These are phyloP conservation scores for Colletotrichum trifolii DNA, from an alignment of 2,329 filamentous ascomycete species.

Conservation along the genomic window DNA sequence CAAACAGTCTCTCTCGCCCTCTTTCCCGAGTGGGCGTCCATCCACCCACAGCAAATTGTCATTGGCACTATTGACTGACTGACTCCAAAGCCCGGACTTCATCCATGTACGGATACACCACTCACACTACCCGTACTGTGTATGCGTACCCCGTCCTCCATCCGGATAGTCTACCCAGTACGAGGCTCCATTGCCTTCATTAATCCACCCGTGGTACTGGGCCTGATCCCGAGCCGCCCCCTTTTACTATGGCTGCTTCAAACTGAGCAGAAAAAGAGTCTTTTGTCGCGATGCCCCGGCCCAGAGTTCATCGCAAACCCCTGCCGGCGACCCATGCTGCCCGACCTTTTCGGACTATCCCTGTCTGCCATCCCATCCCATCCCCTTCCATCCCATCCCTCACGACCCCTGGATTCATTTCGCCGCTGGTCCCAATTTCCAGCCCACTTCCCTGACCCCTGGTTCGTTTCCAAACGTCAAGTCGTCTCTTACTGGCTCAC, in stretches of 20 bases:
- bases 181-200: conserved; percentile 8
- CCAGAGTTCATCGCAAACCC: not conserved
- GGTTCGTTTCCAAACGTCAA: conserved; percentile 29
- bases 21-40: not conserved
- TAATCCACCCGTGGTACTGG: conserved; percentile 25
- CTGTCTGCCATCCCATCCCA: conserved; percentile 15
- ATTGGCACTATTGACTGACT: conserved; percentile 9
- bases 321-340: conserved; percentile 3
- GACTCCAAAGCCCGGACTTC: not conserved
- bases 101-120: too few species aligned
- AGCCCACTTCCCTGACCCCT: conserved; percentile 1
- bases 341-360: conserved; percentile 7
- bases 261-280: conserved; percentile 8
- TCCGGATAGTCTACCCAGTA: not conserved
- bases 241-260: conserved; percentile 5
- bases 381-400: conserved; percentile 8
- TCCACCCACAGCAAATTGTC: not conserved
- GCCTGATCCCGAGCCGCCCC: conserved; percentile 17
- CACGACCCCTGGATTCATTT: conserved; percentile 28
- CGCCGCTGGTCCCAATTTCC: not conserved
- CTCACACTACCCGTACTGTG: too few species aligned
- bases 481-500: conserved; percentile 9
- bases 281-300: conserved; percentile 1
- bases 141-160: not conserved
- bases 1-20: too few species aligned